Conservation (phyloP, 257 asterid species). For the Linderniella brevidens region DNA sequence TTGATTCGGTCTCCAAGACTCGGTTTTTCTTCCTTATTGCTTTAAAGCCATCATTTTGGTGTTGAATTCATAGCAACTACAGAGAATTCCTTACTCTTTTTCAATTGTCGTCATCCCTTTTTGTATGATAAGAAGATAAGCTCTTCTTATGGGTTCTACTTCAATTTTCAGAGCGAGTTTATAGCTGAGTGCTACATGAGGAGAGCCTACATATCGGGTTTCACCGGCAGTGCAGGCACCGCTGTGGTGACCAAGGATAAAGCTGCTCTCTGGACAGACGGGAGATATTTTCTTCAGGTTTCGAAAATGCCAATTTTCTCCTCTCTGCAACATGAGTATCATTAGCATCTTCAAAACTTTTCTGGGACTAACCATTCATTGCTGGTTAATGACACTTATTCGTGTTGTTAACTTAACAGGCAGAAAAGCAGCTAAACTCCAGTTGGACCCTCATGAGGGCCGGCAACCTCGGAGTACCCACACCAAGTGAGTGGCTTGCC, state of each 20-base stretch:
- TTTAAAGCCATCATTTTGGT: neutral
- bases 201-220: conserved; percentile 81
- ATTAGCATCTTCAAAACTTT: too few species aligned
- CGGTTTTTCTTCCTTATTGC: neutral
- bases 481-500: conserved; percentile 81
- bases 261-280: conserved; percentile 99
- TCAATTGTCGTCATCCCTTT: too few species aligned
- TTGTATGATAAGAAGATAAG: neutral
- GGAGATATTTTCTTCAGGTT: conserved; percentile 93
- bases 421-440: conserved; percentile 69
- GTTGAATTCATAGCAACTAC: neutral
- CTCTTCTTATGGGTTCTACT: neutral
- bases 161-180: conserved; percentile 63
- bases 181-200: conserved; percentile 88
- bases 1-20: neutral
- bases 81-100: neutral
- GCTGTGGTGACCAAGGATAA: conserved; percentile 88
- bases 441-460: conserved; percentile 92
- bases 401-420: conserved; percentile 29
- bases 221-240: conserved; percentile 98
- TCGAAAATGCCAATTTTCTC: conserved; percentile 5
- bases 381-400: conserved; percentile 10
- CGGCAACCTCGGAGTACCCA: conserved; percentile 79
- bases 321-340: too few species aligned
- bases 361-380: conserved; percentile 2